Evolutionary conservation across 257 asterid genomes (phyloP).

Genomic region (Apocynum venetum): DNA sequence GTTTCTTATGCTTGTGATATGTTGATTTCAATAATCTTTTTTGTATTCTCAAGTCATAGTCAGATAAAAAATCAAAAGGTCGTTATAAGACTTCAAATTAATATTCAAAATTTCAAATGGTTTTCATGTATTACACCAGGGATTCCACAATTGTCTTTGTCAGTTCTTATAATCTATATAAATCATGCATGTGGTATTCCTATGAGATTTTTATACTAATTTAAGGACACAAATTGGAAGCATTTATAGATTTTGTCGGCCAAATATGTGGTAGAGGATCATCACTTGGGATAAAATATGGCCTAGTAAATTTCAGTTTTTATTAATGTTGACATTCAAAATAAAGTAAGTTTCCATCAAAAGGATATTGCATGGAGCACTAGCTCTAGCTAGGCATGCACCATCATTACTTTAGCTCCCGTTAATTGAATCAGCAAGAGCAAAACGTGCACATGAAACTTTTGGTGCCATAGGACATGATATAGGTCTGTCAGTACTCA

Average conservation of each 20-base stretch:
- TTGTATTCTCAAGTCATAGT: neutral
- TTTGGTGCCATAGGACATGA: no score
- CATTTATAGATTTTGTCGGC: neutral
- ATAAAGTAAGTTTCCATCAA: neutral
- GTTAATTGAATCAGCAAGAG: neutral
- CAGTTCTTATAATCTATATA: neutral
- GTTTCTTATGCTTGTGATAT: neutral
- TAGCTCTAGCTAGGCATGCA: no score
- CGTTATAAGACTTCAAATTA: neutral
- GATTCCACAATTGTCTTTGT: constrained; percentile 8
- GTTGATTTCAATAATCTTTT: neutral
- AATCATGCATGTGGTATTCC: neutral
- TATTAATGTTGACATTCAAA: neutral
- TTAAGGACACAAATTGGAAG: neutral
- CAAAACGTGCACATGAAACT: no score
- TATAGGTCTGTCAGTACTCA: no score
- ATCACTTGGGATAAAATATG: neutral
- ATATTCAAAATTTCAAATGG: neutral
- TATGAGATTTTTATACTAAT: neutral
- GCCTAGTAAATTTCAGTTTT: neutral
- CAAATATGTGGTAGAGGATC: neutral
- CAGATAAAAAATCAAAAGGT: neutral
- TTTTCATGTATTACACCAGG: neutral
- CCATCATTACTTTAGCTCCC: neutral
- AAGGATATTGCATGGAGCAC: neutral